phyloP scores from a whole-genome alignment of 2,329 filamentous ascomycete species.

The Ceratocystiopsis sp. region DNA sequence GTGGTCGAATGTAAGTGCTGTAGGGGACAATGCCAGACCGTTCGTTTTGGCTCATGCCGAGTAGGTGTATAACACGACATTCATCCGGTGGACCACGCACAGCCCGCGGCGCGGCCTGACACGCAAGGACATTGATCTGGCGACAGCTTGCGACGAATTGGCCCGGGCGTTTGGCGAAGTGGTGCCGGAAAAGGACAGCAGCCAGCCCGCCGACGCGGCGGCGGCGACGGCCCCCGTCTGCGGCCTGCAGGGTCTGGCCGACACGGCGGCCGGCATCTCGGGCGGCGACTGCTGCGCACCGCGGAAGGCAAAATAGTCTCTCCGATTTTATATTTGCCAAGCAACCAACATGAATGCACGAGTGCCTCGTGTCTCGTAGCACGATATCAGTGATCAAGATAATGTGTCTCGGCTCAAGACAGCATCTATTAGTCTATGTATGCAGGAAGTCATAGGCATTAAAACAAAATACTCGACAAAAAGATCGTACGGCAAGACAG shows the following conservation, averaged over 20 bases:
- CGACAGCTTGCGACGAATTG: constrained; percentile 41
- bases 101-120: constrained; percentile 44
- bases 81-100: constrained; percentile 60
- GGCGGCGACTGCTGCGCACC: constrained; percentile 39
- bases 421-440: too few relatives aligned
- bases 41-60: too few relatives aligned
- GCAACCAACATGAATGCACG: too few relatives aligned
- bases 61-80: constrained; percentile 52
- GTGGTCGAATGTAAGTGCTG: constrained; percentile 48
- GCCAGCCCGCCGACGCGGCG: constrained; percentile 7
- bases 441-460: too few relatives aligned
- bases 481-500: too few relatives aligned
- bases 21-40: too few relatives aligned
- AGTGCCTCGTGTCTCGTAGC: too few relatives aligned
- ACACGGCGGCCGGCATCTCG: constrained; percentile 25
- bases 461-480: too few relatives aligned
- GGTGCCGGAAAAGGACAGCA: background rate
- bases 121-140: constrained; percentile 43
- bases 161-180: constrained; percentile 40
- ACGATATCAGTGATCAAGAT: too few relatives aligned
- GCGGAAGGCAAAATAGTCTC: constrained; percentile 14
- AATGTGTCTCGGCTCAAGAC: too few relatives aligned
- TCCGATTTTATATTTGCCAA: too few relatives aligned
- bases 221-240: constrained; percentile 14
- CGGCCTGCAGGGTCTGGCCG: constrained; percentile 26